A percentile compares a stretch with the other conserved stretches of the same genome.
Conservation (phyloP, 495 filamentous ascomycete species). For the Polyplosphaeria fusca region DNA sequence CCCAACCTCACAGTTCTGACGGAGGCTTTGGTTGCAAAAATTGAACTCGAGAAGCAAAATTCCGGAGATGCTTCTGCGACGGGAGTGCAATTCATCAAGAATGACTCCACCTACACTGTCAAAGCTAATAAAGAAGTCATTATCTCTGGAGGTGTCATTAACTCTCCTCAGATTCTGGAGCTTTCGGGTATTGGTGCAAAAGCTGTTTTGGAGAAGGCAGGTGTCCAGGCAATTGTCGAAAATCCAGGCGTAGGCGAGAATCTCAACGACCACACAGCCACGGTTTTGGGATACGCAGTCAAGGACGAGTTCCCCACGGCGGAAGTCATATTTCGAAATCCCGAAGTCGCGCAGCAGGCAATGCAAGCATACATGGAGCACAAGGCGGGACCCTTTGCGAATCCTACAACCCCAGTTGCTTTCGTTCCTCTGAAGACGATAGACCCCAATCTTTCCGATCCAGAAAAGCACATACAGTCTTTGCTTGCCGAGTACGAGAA, state of each 20-base stretch:
- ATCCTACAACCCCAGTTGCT: conserved; percentile 14
- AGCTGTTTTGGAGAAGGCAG: conserved; percentile 9
- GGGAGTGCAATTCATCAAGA: conserved; percentile 22
- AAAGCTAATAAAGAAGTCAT: conserved; percentile 29
- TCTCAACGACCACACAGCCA: conserved; percentile 28
- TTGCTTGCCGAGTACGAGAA: conserved; percentile 10
- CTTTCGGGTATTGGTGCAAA: conserved; percentile 28
- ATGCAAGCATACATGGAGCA: conserved; percentile 20
- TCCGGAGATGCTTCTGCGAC: conserved; percentile 27
- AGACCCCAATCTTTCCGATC: conserved; percentile 10
- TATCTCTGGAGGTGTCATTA: conserved; percentile 26
- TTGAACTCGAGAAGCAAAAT: conserved; percentile 44
- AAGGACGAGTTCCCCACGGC: conserved; percentile 29
- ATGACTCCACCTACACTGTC: conserved; percentile 22
- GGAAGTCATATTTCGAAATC: conserved; percentile 21
- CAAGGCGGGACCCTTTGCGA: conserved; percentile 29
- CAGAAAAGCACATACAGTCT: conserved; percentile 19
- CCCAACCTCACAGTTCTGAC: conserved; percentile 49
- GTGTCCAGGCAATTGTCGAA: conserved; percentile 20
- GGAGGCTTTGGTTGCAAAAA: conserved; percentile 47
- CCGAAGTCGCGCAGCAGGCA: conserved; percentile 19
- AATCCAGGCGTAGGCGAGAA: conserved; percentile 30
- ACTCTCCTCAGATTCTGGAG: conserved; percentile 30
- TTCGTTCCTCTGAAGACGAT: conserved; percentile 12
- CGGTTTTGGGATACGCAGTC: conserved; percentile 8